phyloP scores from a whole-genome alignment of 345 rosid genomes.

The Bretschneidera sinensis region DNA sequence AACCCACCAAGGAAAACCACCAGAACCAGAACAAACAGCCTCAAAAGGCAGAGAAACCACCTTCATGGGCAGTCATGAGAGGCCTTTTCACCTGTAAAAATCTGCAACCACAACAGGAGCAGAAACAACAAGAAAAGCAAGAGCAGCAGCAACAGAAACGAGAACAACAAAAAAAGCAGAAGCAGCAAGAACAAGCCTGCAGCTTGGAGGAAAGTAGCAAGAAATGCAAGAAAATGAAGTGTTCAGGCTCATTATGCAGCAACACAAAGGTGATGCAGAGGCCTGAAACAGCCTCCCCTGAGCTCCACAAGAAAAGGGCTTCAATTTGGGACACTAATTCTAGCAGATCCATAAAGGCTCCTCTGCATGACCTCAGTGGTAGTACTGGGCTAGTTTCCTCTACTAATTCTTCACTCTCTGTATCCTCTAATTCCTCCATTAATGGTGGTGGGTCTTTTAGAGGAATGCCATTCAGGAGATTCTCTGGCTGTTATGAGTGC shows the following conservation, averaged over 20 bases:
- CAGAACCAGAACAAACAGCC: constrained; percentile 30
- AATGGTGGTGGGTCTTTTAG: constrained; percentile 35
- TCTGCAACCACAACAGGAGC: constrained; percentile 26
- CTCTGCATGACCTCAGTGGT: constrained; percentile 36
- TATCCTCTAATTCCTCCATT: constrained; percentile 33
- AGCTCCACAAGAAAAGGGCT: constrained; percentile 39
- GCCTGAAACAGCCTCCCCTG: constrained; percentile 42
- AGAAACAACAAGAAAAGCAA: constrained; percentile 18
- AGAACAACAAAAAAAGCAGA: constrained; percentile 14
- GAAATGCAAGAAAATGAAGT: constrained; percentile 66
- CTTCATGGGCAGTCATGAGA: constrained; percentile 53
- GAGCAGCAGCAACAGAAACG: constrained; percentile 3
- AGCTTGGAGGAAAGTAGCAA: constrained; percentile 36
- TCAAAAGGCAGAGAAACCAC: constrained; percentile 30
- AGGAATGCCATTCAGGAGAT: constrained; percentile 65
- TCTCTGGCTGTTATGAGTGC: constrained; percentile 77
- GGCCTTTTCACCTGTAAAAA: constrained; percentile 48
- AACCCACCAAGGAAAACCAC: constrained; percentile 28
- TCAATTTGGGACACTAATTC: constrained; percentile 20
- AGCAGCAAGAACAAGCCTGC: constrained; percentile 22
- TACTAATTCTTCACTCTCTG: constrained; percentile 38
- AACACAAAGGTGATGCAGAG: constrained; percentile 60
- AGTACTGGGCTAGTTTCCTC: constrained; percentile 29
- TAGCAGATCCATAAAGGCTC: constrained; percentile 52
- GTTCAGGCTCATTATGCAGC: constrained; percentile 76